Conservation (phyloP, 148 eudicot species). For the Diospyros kaki region DNA sequence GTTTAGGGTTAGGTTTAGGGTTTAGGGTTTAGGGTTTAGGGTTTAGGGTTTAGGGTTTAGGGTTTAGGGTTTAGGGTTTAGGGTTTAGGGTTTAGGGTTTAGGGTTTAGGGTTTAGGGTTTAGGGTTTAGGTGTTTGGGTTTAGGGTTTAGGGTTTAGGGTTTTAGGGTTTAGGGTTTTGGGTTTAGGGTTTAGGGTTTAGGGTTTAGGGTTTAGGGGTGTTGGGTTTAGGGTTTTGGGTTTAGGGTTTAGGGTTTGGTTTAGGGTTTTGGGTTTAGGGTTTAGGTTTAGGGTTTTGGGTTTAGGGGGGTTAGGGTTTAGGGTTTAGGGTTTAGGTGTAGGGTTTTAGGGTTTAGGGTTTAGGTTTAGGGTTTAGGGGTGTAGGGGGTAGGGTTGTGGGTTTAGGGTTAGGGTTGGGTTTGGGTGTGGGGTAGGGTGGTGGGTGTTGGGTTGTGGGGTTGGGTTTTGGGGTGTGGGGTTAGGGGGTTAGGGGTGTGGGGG, state of each 20-base stretch:
- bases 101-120: not conserved
- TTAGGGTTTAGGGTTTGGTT: too few relatives aligned
- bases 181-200: not conserved
- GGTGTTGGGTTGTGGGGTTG: not conserved
- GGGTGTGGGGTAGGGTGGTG: not conserved
- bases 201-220: not conserved
- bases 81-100: not conserved
- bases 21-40: constrained; percentile 19
- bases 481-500: not conserved
- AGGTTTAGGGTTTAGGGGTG: not conserved
- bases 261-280: too few relatives aligned
- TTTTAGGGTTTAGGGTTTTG: too few relatives aligned
- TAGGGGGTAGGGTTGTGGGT: not conserved
- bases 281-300: too few relatives aligned
- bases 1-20: constrained; percentile 19
- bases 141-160: too few relatives aligned
- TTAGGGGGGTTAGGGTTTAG: not conserved
- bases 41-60: not conserved
- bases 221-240: too few relatives aligned
- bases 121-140: too few relatives aligned
- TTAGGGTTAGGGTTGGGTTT: not conserved
- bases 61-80: not conserved
- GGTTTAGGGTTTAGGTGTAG: not conserved
- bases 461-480: too few relatives aligned
- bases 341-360: too few relatives aligned